A percentile compares a stretch with the other conserved stretches of the same genome.
Evolutionary conservation across 2,329 filamentous ascomycete species (phyloP).

Genomic region (Sporothrix schenckii): DNA sequence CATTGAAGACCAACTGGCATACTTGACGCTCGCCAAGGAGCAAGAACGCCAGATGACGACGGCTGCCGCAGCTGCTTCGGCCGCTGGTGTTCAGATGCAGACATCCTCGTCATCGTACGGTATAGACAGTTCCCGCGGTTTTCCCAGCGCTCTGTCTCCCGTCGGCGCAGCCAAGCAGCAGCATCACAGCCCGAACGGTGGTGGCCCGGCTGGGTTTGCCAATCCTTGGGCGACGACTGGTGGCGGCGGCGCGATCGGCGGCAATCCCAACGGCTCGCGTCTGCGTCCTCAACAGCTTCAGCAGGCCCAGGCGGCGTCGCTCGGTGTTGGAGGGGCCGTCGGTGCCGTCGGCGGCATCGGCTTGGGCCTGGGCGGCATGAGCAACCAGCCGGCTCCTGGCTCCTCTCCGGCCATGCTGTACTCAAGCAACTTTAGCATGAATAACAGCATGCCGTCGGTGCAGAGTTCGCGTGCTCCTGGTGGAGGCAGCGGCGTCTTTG

Average conservation of each 20-base stretch:
- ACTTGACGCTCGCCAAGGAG: constrained; percentile 30
- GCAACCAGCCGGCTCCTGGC: constrained; percentile 9
- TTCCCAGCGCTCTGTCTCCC: constrained; percentile 35
- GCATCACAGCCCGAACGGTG: not conserved
- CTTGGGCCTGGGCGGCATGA: constrained; percentile 13
- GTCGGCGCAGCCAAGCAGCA: constrained; percentile 29
- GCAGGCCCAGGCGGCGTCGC: constrained; percentile 31
- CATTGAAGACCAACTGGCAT: constrained; percentile 34
- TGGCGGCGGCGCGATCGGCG: not conserved
- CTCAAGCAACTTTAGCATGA: constrained; percentile 40
- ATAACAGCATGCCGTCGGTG: constrained; percentile 41
- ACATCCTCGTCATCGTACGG: constrained; percentile 25
- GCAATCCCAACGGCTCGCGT: constrained; percentile 1
- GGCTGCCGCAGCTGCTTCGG: not conserved
- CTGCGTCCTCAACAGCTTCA: constrained; percentile 33
- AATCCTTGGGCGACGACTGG: constrained; percentile 23
- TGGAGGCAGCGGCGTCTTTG: not conserved
- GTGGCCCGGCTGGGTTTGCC: constrained; percentile 8
- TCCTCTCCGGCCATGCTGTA: constrained; percentile 35
- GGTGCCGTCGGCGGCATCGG: not conserved
- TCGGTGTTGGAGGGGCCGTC: constrained; percentile 14
- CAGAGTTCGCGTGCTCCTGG: constrained; percentile 41
- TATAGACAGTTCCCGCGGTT: constrained; percentile 32
- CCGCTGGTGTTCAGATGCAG: not conserved
- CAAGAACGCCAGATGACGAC: constrained; percentile 20